A percentile compares a stretch with the other conserved stretches of the same genome.
Evolutionary conservation across 192 early-diverging fungal genomes (phyloP).

Genomic region (Coemansia sp.): DNA sequence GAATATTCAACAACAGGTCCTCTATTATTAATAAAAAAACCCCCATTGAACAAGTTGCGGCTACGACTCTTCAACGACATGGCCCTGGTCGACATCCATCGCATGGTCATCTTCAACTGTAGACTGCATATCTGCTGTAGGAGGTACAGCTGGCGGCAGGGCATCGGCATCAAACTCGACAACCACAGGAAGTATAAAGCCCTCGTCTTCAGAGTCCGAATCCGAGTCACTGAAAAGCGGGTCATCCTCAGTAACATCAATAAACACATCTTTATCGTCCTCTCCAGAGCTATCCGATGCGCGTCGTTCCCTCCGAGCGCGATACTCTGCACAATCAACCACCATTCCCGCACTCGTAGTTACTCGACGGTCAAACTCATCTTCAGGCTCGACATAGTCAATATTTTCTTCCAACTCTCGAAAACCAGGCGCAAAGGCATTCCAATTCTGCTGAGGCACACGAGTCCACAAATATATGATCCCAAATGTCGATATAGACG

Average conservation of each 20-base stretch:
- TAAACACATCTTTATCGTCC: conserved; percentile 17
- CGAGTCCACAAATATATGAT: conserved; percentile 90
- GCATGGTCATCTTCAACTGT: background rate
- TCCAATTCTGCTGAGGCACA: conserved; percentile 80
- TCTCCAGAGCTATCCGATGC: conserved; percentile 4
- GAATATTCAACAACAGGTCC: background rate
- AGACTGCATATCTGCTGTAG: background rate
- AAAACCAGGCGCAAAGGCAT: conserved; percentile 93
- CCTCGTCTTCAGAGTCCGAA: conserved; percentile 41
- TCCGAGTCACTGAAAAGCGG: conserved; percentile 57
- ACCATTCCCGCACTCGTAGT: conserved; percentile 13
- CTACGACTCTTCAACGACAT: conserved; percentile 20
- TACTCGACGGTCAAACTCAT: conserved; percentile 80
- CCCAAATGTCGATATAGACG: conserved; percentile 80
- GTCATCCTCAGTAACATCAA: conserved; percentile 53
- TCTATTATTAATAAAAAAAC: background rate
- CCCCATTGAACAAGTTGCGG: background rate
- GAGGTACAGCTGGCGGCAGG: background rate
- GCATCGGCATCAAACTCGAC: conserved; percentile 17
- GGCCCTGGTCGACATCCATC: conserved; percentile 9
- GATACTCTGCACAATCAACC: conserved; percentile 31
- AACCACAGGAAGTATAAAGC: conserved; percentile 40
- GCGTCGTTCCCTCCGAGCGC: conserved; percentile 15
- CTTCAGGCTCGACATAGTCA: conserved; percentile 91
- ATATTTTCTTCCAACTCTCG: conserved; percentile 93